These are phyloP conservation scores for Aspergillaceae sp. DNA, from an alignment of 2,329 filamentous ascomycete genomes.

Conservation along the genomic window DNA sequence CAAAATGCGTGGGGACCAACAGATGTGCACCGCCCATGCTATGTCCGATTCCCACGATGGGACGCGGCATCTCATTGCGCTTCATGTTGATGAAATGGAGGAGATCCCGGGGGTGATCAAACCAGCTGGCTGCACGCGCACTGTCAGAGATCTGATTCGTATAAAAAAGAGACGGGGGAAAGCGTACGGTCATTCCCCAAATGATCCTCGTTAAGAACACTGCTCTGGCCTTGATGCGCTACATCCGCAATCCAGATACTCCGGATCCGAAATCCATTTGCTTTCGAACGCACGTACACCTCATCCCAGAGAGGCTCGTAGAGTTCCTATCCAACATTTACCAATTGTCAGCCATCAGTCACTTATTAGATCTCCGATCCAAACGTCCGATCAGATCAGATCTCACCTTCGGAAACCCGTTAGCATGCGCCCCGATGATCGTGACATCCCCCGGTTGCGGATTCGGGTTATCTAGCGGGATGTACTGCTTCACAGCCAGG, in stretches of 20 bases:
- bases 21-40: constrained; percentile 77
- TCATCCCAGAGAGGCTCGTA: constrained; percentile 92
- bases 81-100: constrained; percentile 79
- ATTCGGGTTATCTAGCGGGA: constrained; percentile 58
- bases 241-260: constrained; percentile 85
- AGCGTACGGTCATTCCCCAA: constrained; percentile 75
- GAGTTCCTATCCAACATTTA: constrained; percentile 54
- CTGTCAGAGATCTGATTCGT: too few species aligned
- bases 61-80: constrained; percentile 67
- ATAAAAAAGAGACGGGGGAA: not conserved
- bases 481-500: constrained; percentile 81
- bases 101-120: constrained; percentile 76
- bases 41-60: constrained; percentile 77
- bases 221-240: constrained; percentile 74
- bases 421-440: constrained; percentile 78
- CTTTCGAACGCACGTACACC: constrained; percentile 51
- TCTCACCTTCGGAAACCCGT: constrained; percentile 78
- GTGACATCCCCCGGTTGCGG: constrained; percentile 71
- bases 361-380: not conserved
- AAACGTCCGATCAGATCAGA: not conserved
- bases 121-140: constrained; percentile 60
- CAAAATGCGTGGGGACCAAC: constrained; percentile 15
- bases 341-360: not conserved
- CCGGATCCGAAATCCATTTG: constrained; percentile 60
- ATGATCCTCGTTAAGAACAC: constrained; percentile 63